Percentiles rank a stretch among this genome's conserved stretches.
phyloP scores from a whole-genome alignment of 345 rosid genomes.

The Mallotus nudiflorus region DNA sequence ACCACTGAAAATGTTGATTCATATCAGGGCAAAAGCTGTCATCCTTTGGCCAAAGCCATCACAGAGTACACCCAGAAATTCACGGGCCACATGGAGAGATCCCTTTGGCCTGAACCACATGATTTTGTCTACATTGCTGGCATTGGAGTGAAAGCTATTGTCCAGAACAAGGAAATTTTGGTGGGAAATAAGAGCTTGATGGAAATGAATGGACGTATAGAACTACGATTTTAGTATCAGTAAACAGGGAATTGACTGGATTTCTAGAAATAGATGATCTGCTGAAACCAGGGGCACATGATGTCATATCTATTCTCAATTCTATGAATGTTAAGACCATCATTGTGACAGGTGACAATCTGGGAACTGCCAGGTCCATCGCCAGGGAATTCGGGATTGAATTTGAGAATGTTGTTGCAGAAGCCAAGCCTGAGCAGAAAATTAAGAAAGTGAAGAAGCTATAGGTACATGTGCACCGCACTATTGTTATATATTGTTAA shows the following conservation, averaged over 20 bases:
- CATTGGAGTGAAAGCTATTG: conserved; percentile 78
- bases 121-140: conserved; percentile 78
- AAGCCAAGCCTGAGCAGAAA: conserved; percentile 87
- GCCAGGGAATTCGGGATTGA: conserved; percentile 81
- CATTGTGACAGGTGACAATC: conserved; percentile 93
- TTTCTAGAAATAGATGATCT: conserved; percentile 77
- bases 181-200: conserved; percentile 84
- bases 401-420: conserved; percentile 69
- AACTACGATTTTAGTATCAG: conserved; percentile 72
- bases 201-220: conserved; percentile 67
- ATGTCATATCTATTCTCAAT: conserved; percentile 72
- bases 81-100: conserved; percentile 68
- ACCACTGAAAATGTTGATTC: no score
- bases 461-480: conserved; percentile 63
- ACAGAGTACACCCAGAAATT: conserved; percentile 76
- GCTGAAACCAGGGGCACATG: conserved; percentile 65
- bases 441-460: conserved; percentile 81
- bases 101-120: conserved; percentile 74
- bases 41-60: conserved; percentile 84
- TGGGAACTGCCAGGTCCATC: conserved; percentile 91
- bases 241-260: conserved; percentile 60
- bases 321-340: conserved; percentile 78
- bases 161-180: conserved; percentile 55
- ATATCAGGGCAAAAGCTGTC: conserved; percentile 74
- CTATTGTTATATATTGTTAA: no score